These are phyloP conservation scores for Pseudoperonospora humuli DNA, from an alignment of 352 stramenopile species.

Conservation along the genomic window DNA sequence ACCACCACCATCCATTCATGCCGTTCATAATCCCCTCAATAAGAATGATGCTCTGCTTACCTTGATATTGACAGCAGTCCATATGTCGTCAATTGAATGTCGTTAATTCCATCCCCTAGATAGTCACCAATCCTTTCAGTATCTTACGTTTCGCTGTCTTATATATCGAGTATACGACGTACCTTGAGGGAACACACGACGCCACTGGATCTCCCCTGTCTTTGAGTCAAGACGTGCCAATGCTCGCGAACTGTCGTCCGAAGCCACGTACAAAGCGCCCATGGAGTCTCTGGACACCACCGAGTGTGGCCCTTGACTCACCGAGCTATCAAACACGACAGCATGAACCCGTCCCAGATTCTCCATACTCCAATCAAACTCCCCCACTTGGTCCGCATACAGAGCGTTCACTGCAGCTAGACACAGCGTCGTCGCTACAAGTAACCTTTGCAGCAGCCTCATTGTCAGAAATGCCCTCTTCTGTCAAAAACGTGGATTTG, in stretches of 20 bases:
- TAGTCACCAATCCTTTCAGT: too few species aligned
- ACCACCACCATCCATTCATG: background rate
- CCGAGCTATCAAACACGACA: conserved; percentile 40
- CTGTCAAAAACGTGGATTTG: too few species aligned
- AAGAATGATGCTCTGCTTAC: conserved; percentile 23
- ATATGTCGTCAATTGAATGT: conserved; percentile 62
- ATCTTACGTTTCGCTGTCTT: too few species aligned
- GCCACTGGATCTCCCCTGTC: conserved; percentile 69
- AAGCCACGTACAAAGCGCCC: conserved; percentile 62
- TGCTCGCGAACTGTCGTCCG: conserved; percentile 47
- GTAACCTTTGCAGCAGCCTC: conserved; percentile 16
- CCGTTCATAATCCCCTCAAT: conserved; percentile 2
- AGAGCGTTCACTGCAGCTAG: conserved; percentile 27
- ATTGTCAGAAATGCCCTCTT: too few species aligned
- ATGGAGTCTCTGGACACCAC: conserved; percentile 33
- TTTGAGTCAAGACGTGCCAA: conserved; percentile 61
- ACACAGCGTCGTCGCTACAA: conserved; percentile 23
- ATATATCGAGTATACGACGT: too few species aligned
- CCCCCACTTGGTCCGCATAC: conserved; percentile 67
- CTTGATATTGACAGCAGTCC: conserved; percentile 57
- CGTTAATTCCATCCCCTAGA: conserved; percentile 50
- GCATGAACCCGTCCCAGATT: conserved; percentile 47
- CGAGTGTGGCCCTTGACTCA: conserved; percentile 32
- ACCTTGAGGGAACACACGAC: conserved; percentile 52
- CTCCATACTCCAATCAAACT: conserved; percentile 72